A percentile compares a stretch with the other conserved stretches of the same genome.
These are phyloP conservation scores for Chaetomium sp. DNA, from an alignment of 2,329 filamentous ascomycete species.

Conservation along the genomic window DNA sequence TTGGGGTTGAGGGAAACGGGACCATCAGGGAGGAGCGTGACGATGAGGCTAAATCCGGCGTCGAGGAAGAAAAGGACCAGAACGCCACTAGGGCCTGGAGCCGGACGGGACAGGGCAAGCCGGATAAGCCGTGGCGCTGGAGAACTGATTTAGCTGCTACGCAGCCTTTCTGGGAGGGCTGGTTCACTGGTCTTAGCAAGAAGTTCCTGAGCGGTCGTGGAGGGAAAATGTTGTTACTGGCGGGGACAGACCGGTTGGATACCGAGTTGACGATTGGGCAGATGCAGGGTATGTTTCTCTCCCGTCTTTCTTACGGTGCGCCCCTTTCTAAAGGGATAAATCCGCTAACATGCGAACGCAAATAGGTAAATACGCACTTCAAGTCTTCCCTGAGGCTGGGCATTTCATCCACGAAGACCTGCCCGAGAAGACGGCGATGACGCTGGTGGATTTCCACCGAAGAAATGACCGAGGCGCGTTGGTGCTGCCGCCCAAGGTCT, in stretches of 20 bases:
- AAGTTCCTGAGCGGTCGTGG: conserved; percentile 80
- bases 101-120: conserved; percentile 4
- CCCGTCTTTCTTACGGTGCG: neutral
- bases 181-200: conserved; percentile 81
- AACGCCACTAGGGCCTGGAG: neutral
- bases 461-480: conserved; percentile 81
- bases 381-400: conserved; percentile 89
- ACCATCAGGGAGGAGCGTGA: conserved; percentile 40
- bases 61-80: neutral
- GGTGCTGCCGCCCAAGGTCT: conserved; percentile 87
- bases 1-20: neutral
- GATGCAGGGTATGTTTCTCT: conserved; percentile 68
- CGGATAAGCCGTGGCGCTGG: conserved; percentile 61
- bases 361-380: conserved; percentile 82
- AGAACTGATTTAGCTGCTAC: conserved; percentile 76
- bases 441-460: conserved; percentile 84
- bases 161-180: conserved; percentile 87
- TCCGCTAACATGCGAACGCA: neutral
- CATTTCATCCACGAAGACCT: conserved; percentile 97
- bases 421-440: conserved; percentile 78
- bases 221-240: conserved; percentile 78
- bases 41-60: neutral
- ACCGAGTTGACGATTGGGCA: conserved; percentile 92
- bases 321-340: neutral
- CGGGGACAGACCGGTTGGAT: conserved; percentile 83